These are phyloP conservation scores for Barnettozyma botsteinii DNA, from an alignment of 805 yeast species.

Conservation along the genomic window DNA sequence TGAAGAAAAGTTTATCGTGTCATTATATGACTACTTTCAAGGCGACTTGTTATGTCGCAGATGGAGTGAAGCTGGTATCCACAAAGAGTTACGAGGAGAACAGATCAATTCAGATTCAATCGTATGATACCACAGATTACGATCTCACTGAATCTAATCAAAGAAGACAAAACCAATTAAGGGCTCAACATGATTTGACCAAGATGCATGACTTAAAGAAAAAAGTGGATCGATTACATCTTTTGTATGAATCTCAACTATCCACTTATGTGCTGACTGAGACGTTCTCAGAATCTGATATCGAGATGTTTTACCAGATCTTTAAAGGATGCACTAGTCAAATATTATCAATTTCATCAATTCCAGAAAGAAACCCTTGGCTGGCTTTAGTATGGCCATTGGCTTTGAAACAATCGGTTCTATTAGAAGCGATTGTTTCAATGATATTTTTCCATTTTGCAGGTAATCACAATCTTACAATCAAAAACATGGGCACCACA, in stretches of 20 bases:
- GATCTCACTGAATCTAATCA: not conserved
- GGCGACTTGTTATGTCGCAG: not conserved
- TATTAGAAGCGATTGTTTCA: not conserved
- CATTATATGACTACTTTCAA: not conserved
- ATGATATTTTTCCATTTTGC: not conserved
- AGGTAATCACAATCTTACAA: not conserved
- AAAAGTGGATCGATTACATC: not conserved
- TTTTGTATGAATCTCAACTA: not conserved
- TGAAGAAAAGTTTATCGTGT: slow-evolving; percentile 4
- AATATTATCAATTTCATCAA: not conserved
- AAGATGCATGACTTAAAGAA: not conserved
- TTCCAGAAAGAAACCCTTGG: not conserved
- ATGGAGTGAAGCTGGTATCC: not conserved
- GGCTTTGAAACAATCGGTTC: not conserved
- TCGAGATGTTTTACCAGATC: not conserved
- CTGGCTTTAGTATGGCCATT: not conserved
- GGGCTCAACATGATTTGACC: not conserved
- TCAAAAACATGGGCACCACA: not conserved
- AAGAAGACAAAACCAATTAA: not conserved
- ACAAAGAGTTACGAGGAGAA: not conserved
- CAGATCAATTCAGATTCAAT: not conserved
- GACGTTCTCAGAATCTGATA: not conserved
- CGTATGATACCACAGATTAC: not conserved
- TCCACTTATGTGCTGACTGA: not conserved
- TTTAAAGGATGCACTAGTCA: not conserved